Evolutionary conservation across 139 green algal genomes (phyloP).

Genomic region (Chlorella sp.): DNA sequence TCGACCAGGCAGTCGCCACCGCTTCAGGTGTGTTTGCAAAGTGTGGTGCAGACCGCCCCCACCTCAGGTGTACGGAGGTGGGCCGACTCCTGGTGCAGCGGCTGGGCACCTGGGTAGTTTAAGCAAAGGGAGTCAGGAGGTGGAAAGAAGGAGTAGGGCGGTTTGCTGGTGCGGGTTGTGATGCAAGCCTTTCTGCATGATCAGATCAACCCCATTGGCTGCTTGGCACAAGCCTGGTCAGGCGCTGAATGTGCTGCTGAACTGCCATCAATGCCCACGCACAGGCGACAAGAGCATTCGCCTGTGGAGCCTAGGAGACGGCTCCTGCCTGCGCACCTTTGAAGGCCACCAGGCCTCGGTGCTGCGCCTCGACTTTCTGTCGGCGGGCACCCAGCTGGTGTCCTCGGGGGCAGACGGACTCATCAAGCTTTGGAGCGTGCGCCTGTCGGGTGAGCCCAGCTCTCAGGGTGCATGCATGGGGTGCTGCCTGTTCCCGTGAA

Average conservation of each 20-base stretch:
- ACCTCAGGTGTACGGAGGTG: neutral
- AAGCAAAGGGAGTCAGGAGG: neutral
- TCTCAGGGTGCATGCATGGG: too few species aligned
- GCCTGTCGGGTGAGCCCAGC: neutral
- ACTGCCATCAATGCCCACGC: neutral
- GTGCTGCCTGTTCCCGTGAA: too few species aligned
- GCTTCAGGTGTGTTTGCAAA: slow-evolving; percentile 45
- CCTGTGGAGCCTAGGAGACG: slow-evolving; percentile 88
- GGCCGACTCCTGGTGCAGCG: too few species aligned
- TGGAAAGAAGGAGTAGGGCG: too few species aligned
- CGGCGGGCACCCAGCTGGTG: slow-evolving; percentile 83
- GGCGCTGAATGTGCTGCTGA: too few species aligned
- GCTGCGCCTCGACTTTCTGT: slow-evolving; percentile 82
- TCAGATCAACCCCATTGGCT: too few species aligned
- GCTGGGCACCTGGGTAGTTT: neutral
- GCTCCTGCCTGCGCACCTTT: slow-evolving; percentile 90
- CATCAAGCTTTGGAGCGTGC: slow-evolving; percentile 93
- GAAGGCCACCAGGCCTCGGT: slow-evolving; percentile 92
- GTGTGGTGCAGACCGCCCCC: neutral
- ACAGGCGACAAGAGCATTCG: slow-evolving; percentile 85
- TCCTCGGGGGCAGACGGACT: slow-evolving; percentile 91
- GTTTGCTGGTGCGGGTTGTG: too few species aligned
- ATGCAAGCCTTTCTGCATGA: too few species aligned
- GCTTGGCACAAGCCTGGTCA: too few species aligned
- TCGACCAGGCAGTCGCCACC: slow-evolving; percentile 76